These are phyloP conservation scores for Botrytis porri DNA, from an alignment of 2,329 filamentous ascomycete genomes.

Conservation along the genomic window DNA sequence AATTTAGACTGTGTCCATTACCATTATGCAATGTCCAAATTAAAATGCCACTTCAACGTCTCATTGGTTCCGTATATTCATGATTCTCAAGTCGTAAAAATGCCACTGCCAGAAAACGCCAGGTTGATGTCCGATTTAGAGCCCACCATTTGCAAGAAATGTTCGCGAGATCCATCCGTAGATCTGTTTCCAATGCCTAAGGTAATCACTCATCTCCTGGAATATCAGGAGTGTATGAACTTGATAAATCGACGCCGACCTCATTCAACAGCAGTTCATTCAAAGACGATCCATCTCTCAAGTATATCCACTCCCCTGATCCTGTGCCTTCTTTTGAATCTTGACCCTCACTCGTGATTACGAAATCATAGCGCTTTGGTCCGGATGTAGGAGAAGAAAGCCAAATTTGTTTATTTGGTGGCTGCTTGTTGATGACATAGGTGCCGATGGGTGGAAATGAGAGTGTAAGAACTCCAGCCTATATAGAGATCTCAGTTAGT, in stretches of 20 bases:
- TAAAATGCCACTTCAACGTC: not conserved
- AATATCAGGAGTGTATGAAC: not conserved
- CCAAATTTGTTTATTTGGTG: constrained; percentile 97
- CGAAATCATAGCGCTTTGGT: constrained; percentile 92
- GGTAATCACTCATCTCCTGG: constrained; percentile 4
- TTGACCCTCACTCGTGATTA: constrained; percentile 69
- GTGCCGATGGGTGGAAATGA: constrained; percentile 67
- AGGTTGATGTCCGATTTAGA: not conserved
- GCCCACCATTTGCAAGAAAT: not conserved
- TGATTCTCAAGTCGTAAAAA: constrained; percentile 1
- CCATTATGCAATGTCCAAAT: not conserved
- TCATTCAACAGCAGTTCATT: constrained; percentile 72
- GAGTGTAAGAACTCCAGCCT: constrained; percentile 86
- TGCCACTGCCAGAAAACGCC: not conserved
- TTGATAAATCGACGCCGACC: constrained; percentile 57
- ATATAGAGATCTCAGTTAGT: constrained; percentile 13
- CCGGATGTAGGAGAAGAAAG: constrained; percentile 86
- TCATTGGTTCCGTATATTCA: not conserved
- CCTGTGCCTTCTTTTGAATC: constrained; percentile 75
- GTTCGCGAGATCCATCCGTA: not conserved
- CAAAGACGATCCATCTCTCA: constrained; percentile 76
- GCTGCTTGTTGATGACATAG: constrained; percentile 98
- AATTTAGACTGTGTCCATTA: not conserved
- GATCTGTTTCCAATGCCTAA: not conserved
- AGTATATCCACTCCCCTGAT: constrained; percentile 79